These are phyloP conservation scores for Talaromyces piceae DNA, from an alignment of 2,329 filamentous ascomycete genomes.

Conservation along the genomic window DNA sequence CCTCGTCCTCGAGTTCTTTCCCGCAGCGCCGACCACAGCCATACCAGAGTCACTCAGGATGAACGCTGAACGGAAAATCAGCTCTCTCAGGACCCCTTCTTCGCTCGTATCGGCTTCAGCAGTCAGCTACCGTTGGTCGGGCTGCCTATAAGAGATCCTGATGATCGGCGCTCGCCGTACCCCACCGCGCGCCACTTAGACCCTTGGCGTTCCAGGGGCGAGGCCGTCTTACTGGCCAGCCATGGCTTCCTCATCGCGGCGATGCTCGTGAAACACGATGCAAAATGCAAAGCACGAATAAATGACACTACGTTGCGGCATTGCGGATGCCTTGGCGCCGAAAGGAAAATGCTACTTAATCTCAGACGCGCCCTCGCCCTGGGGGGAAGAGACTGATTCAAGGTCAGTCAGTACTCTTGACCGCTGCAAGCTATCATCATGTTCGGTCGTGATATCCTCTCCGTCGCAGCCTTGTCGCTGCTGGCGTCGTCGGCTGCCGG, in stretches of 20 bases:
- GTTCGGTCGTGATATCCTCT: background rate
- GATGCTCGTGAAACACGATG: background rate
- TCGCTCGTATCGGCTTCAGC: too few relatives aligned
- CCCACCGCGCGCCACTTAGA: background rate
- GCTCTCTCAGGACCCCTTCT: too few relatives aligned
- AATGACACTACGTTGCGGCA: background rate
- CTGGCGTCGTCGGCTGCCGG: conserved; percentile 2
- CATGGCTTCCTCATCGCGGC: background rate
- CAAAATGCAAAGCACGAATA: too few relatives aligned
- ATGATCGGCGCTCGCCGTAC: background rate
- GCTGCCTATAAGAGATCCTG: too few relatives aligned
- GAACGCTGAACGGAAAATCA: too few relatives aligned
- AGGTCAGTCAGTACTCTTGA: background rate
- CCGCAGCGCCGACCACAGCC: too few relatives aligned
- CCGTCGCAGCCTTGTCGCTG: conserved; percentile 1
- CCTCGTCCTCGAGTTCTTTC: too few relatives aligned
- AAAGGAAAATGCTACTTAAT: background rate
- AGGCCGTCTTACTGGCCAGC: background rate
- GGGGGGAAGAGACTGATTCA: background rate
- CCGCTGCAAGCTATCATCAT: background rate
- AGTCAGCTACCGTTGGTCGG: too few relatives aligned
- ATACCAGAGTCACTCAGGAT: too few relatives aligned
- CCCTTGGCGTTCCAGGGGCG: background rate
- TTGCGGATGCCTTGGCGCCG: background rate
- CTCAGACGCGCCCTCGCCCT: background rate